A percentile compares a stretch with the other conserved stretches of the same genome.
Conservation (phyloP, 306 rosid species). For the Sesbania bispinosa region DNA sequence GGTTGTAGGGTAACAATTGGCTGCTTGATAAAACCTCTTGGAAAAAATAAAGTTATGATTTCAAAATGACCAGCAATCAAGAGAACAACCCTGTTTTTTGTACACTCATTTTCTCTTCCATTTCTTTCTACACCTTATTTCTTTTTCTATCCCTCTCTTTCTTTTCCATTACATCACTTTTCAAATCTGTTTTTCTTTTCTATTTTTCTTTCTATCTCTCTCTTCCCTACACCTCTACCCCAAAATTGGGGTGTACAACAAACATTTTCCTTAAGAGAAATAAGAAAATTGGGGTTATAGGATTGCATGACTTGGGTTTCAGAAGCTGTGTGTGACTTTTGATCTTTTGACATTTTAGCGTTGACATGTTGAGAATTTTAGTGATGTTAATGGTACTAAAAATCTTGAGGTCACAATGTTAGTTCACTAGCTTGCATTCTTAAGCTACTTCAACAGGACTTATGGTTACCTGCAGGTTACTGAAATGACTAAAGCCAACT, state of each 20-base stretch:
- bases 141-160: no score
- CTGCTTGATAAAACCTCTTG: background rate
- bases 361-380: background rate
- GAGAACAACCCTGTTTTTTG: no score
- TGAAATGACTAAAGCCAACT: slow-evolving; percentile 10
- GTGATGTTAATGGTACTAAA: slow-evolving; percentile 1
- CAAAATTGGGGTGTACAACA: no score
- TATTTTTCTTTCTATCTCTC: no score
- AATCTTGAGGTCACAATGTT: background rate
- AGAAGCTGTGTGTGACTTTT: background rate
- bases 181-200: no score
- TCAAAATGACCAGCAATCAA: background rate
- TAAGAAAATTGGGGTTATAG: slow-evolving; percentile 1
- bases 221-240: no score
- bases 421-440: background rate
- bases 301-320: background rate
- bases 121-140: no score
- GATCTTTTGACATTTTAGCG: background rate
- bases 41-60: background rate
- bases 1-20: slow-evolving; percentile 7
- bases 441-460: slow-evolving; percentile 5
- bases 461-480: no score
- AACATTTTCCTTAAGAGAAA: no score
- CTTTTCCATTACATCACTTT: no score
- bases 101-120: no score